phyloP scores from a whole-genome alignment of 495 filamentous ascomycete species.

The Aspergillus olivimuriae region DNA sequence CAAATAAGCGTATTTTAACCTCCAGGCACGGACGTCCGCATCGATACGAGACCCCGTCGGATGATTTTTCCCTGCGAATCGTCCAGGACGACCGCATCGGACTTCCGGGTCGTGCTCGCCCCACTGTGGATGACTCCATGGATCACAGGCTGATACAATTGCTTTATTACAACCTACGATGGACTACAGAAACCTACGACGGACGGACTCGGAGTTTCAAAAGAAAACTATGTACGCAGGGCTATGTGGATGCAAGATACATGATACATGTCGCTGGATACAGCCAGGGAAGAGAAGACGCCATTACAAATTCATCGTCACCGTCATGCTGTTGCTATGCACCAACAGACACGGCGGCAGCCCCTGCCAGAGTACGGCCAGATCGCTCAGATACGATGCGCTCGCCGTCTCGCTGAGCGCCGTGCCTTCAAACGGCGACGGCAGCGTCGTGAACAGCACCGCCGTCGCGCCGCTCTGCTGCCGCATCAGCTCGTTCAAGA shows the following conservation, averaged over 20 bases:
- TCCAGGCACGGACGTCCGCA: too few relatives aligned
- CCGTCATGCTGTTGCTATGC: constrained; percentile 88
- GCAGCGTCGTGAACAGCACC: constrained; percentile 76
- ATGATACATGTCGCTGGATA: background rate
- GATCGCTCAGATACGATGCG: constrained; percentile 64
- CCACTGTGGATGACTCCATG: too few relatives aligned
- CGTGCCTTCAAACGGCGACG: constrained; percentile 70
- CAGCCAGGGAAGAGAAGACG: too few relatives aligned
- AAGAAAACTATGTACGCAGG: background rate
- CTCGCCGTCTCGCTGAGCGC: constrained; percentile 62
- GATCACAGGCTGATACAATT: too few relatives aligned
- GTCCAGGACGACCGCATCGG: too few relatives aligned
- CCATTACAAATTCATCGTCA: constrained; percentile 70
- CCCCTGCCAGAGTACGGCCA: constrained; percentile 67
- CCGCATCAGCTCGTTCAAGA: constrained; percentile 76
- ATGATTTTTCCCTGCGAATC: too few relatives aligned
- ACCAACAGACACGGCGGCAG: constrained; percentile 67
- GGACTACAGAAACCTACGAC: too few relatives aligned
- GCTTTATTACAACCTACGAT: too few relatives aligned
- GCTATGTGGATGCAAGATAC: constrained; percentile 2
- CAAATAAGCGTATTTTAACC: too few relatives aligned
- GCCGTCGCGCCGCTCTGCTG: constrained; percentile 65
- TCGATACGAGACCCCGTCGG: too few relatives aligned
- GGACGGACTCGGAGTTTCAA: too few relatives aligned
- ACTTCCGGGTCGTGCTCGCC: too few relatives aligned